These are phyloP conservation scores for Rhipidocladum racemiflorum DNA, from an alignment of 176 grass and related monocot species.

Conservation along the genomic window DNA sequence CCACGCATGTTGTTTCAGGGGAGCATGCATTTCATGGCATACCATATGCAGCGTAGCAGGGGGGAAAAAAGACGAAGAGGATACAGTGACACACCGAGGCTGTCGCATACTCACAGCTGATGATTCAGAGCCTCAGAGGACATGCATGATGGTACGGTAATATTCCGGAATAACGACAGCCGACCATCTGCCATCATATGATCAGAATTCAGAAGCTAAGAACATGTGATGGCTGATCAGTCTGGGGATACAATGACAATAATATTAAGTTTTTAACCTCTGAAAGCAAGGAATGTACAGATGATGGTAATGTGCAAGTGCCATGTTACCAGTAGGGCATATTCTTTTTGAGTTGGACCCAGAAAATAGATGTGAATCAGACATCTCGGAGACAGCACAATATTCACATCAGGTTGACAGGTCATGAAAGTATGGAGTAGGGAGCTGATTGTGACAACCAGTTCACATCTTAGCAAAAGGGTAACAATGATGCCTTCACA, in stretches of 20 bases:
- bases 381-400: neutral
- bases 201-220: slow-evolving; percentile 5
- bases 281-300: slow-evolving; percentile 2
- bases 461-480: neutral
- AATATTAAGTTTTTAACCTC: neutral
- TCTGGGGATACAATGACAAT: neutral
- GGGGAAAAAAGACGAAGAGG: neutral
- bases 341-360: neutral
- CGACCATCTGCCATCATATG: slow-evolving; percentile 14
- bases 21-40: slow-evolving; percentile 29
- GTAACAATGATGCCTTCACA: neutral
- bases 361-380: neutral
- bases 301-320: neutral
- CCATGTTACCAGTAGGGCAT: neutral
- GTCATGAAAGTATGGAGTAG: neutral
- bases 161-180: slow-evolving; percentile 24
- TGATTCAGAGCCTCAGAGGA: slow-evolving; percentile 20
- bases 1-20: slow-evolving; percentile 31
- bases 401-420: slow-evolving; percentile 4
- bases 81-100: neutral
- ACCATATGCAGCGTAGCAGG: slow-evolving; percentile 5
- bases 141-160: slow-evolving; percentile 26
- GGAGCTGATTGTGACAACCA: neutral
- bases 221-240: slow-evolving; percentile 8
- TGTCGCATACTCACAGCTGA: slow-evolving; percentile 5